phyloP scores from a whole-genome alignment of 257 asterid species.

The Lycium ferocissimum region DNA sequence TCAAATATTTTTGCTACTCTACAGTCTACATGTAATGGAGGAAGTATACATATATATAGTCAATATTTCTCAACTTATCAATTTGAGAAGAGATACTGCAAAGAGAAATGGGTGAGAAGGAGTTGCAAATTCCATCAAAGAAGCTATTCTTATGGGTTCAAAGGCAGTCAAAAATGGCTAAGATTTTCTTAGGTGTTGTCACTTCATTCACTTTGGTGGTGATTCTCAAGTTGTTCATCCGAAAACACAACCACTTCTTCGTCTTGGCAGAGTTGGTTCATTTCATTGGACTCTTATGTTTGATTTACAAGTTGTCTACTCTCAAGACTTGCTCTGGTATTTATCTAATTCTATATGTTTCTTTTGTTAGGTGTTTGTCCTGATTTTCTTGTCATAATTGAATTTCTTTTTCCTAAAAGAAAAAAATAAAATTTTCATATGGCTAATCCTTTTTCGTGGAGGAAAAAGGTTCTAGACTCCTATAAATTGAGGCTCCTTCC shows the following conservation, averaged over 20 bases:
- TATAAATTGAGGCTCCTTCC: too few relatives aligned
- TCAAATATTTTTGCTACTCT: too few relatives aligned
- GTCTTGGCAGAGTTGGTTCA: conserved; percentile 71
- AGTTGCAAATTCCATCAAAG: conserved; percentile 57
- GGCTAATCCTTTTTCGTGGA: too few relatives aligned
- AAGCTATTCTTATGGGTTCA: conserved; percentile 75
- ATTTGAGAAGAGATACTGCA: not conserved
- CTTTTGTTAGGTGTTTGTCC: too few relatives aligned
- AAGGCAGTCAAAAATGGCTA: conserved; percentile 76
- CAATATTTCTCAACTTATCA: not conserved
- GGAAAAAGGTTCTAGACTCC: too few relatives aligned
- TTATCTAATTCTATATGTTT: too few relatives aligned
- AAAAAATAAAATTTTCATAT: too few relatives aligned
- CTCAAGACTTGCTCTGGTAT: conserved; percentile 81
- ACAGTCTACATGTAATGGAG: not conserved
- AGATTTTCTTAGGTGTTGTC: conserved; percentile 56
- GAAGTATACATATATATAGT: not conserved
- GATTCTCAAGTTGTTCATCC: conserved; percentile 62
- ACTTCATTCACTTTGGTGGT: conserved; percentile 49
- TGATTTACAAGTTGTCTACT: conserved; percentile 76
- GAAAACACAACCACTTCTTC: conserved; percentile 62
- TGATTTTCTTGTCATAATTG: too few relatives aligned
- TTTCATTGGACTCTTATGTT: conserved; percentile 63
- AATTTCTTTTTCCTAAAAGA: too few relatives aligned
- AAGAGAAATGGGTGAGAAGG: conserved; percentile 65